Conservation (phyloP, 2,329 filamentous ascomycete genomes). For the Beauveria asiatica region DNA sequence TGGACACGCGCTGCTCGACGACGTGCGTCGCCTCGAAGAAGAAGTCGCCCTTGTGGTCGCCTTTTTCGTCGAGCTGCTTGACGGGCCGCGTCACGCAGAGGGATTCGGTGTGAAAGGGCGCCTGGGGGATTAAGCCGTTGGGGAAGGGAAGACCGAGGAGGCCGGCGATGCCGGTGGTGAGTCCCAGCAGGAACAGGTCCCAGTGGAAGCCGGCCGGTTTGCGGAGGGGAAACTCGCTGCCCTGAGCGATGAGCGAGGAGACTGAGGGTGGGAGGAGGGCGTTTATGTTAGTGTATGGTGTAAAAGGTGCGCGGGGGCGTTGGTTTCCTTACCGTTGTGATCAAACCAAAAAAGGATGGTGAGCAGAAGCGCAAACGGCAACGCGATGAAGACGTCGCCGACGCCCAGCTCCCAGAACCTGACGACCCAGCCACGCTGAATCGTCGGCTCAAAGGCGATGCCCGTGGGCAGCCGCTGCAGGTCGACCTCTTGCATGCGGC, state of each 20-base stretch:
- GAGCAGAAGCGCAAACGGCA: conserved; percentile 77
- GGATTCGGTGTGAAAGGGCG: conserved; percentile 71
- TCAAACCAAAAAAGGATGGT: conserved; percentile 87
- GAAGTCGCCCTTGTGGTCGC: conserved; percentile 47
- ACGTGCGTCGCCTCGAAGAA: conserved; percentile 49
- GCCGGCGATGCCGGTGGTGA: conserved; percentile 68
- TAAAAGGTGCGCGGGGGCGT: too few relatives aligned
- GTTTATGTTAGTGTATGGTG: too few relatives aligned
- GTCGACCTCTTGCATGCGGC: conserved; percentile 64
- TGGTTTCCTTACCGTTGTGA: conserved; percentile 57
- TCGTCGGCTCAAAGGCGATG: conserved; percentile 70
- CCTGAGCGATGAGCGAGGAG: conserved; percentile 74
- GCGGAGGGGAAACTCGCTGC: conserved; percentile 70
- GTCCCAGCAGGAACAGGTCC: conserved; percentile 72
- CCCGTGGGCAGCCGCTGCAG: conserved; percentile 67
- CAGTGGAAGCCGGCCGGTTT: conserved; percentile 82
- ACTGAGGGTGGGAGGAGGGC: conserved; percentile 35
- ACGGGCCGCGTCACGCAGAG: conserved; percentile 60
- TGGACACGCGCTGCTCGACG: conserved; percentile 72
- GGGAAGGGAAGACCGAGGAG: conserved; percentile 72
- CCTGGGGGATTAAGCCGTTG: conserved; percentile 76
- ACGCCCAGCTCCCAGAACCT: conserved; percentile 71
- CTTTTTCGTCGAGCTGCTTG: conserved; percentile 44
- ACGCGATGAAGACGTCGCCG: conserved; percentile 68
- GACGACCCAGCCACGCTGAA: conserved; percentile 66